Percentiles rank a stretch among this genome's conserved stretches.
Conservation (phyloP, 441 rosid species). For the Flueggea neowawraea region DNA sequence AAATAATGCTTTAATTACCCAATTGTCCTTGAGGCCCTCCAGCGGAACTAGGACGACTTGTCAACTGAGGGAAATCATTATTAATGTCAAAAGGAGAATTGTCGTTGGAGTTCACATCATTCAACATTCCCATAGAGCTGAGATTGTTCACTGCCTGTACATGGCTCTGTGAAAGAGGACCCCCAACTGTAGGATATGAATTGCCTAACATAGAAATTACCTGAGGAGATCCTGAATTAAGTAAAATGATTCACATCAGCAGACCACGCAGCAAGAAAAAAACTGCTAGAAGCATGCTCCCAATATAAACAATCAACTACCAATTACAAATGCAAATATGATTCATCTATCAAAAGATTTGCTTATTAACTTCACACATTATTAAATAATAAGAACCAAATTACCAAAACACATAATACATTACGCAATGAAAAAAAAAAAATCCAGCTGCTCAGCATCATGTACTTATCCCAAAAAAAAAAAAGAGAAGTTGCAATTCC, state of each 20-base stretch:
- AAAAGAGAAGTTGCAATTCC: too few species aligned
- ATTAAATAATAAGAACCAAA: background rate
- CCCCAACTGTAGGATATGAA: slow-evolving; percentile 75
- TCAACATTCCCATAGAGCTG: slow-evolving; percentile 87
- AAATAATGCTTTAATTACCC: slow-evolving; percentile 38
- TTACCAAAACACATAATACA: background rate
- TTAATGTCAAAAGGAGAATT: slow-evolving; percentile 88
- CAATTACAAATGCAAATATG: background rate
- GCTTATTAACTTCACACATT: background rate
- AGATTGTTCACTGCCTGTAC: slow-evolving; percentile 84
- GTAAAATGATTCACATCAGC: slow-evolving; percentile 14
- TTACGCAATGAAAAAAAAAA: background rate
- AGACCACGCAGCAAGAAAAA: background rate
- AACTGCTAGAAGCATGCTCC: background rate
- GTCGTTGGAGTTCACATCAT: slow-evolving; percentile 78
- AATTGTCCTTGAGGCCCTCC: slow-evolving; percentile 97
- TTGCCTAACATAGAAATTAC: slow-evolving; percentile 78
- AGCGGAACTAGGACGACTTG: slow-evolving; percentile 90
- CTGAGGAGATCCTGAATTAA: slow-evolving; percentile 84
- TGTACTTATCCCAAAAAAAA: too few species aligned
- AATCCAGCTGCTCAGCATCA: background rate
- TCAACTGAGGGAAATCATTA: slow-evolving; percentile 90
- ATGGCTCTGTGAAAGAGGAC: slow-evolving; percentile 87
- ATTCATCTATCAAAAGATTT: background rate
- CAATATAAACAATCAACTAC: background rate